These are phyloP conservation scores for Tolypocladium endophyticum DNA, from an alignment of 2,329 filamentous ascomycete genomes.

Conservation along the genomic window DNA sequence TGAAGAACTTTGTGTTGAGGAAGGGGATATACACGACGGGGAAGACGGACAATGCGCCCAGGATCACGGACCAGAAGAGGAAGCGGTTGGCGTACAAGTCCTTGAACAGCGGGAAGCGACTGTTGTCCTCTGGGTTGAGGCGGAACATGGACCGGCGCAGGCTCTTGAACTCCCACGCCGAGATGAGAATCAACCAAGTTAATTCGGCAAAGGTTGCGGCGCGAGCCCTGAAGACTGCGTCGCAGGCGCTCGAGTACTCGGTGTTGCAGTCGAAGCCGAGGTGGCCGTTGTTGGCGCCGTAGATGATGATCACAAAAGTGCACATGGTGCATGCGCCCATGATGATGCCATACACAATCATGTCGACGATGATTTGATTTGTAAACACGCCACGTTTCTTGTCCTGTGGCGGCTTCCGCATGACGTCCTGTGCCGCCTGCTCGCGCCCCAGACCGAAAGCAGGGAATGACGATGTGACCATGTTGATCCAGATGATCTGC, in stretches of 20 bases:
- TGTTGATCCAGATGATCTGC: conserved; percentile 89
- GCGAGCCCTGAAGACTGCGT: conserved; percentile 56
- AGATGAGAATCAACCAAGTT: conserved; percentile 63
- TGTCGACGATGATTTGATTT: conserved; percentile 66
- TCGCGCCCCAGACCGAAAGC: conserved; percentile 84
- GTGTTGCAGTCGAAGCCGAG: conserved; percentile 56
- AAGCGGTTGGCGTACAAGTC: conserved; percentile 63
- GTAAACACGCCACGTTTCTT: conserved; percentile 62
- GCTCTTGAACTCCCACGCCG: conserved; percentile 70
- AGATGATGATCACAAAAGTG: conserved; percentile 56
- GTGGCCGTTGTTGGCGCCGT: conserved; percentile 41
- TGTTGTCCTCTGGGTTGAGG: conserved; percentile 43
- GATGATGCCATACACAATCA: conserved; percentile 67
- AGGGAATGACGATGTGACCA: conserved; percentile 79
- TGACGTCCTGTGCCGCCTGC: conserved; percentile 62
- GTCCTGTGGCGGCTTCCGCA: conserved; percentile 69
- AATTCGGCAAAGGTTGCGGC: conserved; percentile 64
- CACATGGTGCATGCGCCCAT: conserved; percentile 60
- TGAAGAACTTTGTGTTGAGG: conserved; percentile 61
- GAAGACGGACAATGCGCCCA: conserved; percentile 52
- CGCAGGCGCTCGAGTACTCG: conserved; percentile 42
- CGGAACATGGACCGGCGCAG: conserved; percentile 62
- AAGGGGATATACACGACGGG: conserved; percentile 63
- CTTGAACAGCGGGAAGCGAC: conserved; percentile 42
- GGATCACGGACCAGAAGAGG: conserved; percentile 55